A percentile compares a stretch with the other conserved stretches of the same genome.
Conservation (phyloP, 2,329 filamentous ascomycete species). For the Arthrobotrys sinensis region DNA sequence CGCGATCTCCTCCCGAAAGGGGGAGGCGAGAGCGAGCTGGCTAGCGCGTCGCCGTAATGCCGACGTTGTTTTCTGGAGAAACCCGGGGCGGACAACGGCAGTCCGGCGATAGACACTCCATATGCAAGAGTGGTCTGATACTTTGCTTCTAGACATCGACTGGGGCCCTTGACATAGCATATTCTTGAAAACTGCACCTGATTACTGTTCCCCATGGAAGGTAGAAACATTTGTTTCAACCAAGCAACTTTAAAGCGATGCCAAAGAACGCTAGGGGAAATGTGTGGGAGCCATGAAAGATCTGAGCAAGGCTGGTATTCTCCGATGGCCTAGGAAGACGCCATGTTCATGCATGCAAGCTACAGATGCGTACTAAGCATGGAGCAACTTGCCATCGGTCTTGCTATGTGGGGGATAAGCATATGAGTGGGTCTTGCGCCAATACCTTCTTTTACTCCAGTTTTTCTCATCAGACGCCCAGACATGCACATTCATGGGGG, state of each 20-base stretch:
- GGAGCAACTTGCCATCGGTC: constrained; percentile 26
- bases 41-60: constrained; percentile 32
- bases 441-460: constrained; percentile 18
- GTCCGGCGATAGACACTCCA: constrained; percentile 35
- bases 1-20: constrained; percentile 44
- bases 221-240: constrained; percentile 26
- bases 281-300: constrained; percentile 30
- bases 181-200: constrained; percentile 26
- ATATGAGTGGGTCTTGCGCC: constrained; percentile 29
- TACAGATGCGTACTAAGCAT: constrained; percentile 5
- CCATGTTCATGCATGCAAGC: constrained; percentile 15
- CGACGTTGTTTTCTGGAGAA: constrained; percentile 33
- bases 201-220: constrained; percentile 19
- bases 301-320: constrained; percentile 44
- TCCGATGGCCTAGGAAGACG: constrained; percentile 17
- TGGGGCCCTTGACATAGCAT: not conserved
- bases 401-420: constrained; percentile 58
- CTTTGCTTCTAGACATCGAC: constrained; percentile 26
- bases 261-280: constrained; percentile 5
- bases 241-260: constrained; percentile 2
- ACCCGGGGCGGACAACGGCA: constrained; percentile 11
- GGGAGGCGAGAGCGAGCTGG: constrained; percentile 14
- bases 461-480: constrained; percentile 16
- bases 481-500: constrained; percentile 18
- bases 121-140: constrained; percentile 61